phyloP scores from a whole-genome alignment of 345 rosid species.

The Citrus australasica region DNA sequence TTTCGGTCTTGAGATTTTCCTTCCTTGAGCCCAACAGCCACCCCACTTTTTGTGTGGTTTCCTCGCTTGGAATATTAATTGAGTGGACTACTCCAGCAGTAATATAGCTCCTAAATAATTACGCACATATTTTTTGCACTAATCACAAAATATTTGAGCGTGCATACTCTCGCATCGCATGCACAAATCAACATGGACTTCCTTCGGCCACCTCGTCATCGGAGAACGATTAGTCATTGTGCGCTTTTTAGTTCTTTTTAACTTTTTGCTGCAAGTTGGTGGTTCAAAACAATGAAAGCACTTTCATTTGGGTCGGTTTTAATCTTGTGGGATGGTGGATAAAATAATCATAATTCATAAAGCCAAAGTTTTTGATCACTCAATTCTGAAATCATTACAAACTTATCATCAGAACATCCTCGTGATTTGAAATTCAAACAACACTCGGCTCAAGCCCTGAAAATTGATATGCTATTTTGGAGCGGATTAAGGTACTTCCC shows the following conservation, averaged over 20 bases:
- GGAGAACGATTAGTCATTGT: background rate
- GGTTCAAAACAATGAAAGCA: constrained; percentile 6
- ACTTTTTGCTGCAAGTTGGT: background rate
- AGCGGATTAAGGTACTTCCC: background rate
- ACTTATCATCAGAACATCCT: background rate
- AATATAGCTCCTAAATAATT: background rate
- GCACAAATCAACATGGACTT: background rate
- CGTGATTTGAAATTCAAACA: background rate
- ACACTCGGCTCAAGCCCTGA: background rate
- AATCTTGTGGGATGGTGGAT: constrained; percentile 2
- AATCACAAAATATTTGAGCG: background rate
- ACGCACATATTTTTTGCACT: background rate
- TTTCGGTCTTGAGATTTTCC: background rate
- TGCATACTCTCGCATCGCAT: background rate
- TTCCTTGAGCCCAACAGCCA: constrained; percentile 25
- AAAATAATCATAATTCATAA: background rate
- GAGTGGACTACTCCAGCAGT: background rate
- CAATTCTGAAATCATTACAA: constrained; percentile 12
- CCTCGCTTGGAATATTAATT: background rate
- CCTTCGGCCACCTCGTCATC: background rate
- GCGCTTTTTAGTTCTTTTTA: background rate
- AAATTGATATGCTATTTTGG: background rate
- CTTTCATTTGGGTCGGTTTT: constrained; percentile 4
- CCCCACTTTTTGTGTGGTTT: background rate
- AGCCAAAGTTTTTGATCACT: background rate